phyloP scores from a whole-genome alignment of 345 rosid genomes.

The Trapa incisa region DNA sequence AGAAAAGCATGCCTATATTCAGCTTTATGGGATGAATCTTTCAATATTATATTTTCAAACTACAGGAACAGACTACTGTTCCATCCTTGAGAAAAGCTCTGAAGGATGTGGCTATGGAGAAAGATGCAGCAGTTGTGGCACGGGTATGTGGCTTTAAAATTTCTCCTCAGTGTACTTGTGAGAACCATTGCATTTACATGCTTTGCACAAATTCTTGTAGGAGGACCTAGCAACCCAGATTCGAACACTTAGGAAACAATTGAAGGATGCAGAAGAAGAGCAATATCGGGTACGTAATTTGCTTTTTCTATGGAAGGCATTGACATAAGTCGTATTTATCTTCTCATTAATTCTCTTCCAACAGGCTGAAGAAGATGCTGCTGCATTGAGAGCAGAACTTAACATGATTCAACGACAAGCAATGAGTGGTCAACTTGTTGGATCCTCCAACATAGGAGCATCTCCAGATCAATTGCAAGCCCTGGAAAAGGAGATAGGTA shows the following conservation, averaged over 20 bases:
- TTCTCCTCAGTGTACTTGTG: background rate
- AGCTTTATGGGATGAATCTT: background rate
- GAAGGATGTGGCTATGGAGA: slow-evolving; percentile 94
- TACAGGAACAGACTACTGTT: slow-evolving; percentile 72
- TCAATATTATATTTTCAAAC: background rate
- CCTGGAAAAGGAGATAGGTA: slow-evolving; percentile 64
- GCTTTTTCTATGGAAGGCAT: slow-evolving; percentile 9
- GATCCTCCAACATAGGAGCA: slow-evolving; percentile 29
- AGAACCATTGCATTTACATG: slow-evolving; percentile 1
- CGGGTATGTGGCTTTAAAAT: slow-evolving; percentile 29
- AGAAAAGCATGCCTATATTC: background rate
- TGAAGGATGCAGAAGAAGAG: slow-evolving; percentile 91
- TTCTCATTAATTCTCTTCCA: slow-evolving; percentile 11
- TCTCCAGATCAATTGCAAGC: slow-evolving; percentile 44
- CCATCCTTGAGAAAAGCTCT: slow-evolving; percentile 92
- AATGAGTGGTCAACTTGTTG: slow-evolving; percentile 36
- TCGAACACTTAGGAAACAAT: slow-evolving; percentile 68
- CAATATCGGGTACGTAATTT: slow-evolving; percentile 52
- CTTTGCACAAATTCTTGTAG: slow-evolving; percentile 31
- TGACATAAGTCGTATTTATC: background rate
- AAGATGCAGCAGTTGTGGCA: slow-evolving; percentile 96
- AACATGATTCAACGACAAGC: slow-evolving; percentile 71
- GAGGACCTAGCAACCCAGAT: slow-evolving; percentile 93
- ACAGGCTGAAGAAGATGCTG: slow-evolving; percentile 99
- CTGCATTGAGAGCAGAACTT: slow-evolving; percentile 87